Percentiles rank a stretch among this genome's conserved stretches.
Conservation (phyloP, 192 early-diverging fungal species). For the Coemansia sp. region DNA sequence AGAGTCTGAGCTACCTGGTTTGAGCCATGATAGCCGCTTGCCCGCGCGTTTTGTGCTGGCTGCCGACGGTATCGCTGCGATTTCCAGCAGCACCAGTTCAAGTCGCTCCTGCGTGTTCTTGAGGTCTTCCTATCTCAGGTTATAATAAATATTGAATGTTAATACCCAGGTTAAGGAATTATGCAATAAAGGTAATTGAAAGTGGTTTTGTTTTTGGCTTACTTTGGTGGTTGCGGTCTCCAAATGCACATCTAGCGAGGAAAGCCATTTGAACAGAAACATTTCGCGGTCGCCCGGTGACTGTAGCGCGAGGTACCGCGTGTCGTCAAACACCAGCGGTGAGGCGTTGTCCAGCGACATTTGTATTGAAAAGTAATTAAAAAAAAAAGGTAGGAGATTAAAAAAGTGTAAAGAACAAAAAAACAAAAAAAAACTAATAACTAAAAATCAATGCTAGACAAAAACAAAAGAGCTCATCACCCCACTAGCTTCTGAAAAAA, state of each 20-base stretch:
- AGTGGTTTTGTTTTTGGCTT: neutral
- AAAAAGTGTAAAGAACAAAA: neutral
- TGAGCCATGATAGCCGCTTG: conserved; percentile 72
- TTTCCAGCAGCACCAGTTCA: conserved; percentile 65
- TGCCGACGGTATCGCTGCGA: conserved; percentile 66
- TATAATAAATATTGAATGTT: neutral
- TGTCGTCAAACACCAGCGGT: conserved; percentile 57
- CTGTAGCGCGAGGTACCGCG: conserved; percentile 36
- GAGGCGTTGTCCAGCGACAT: neutral
- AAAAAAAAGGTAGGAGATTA: neutral
- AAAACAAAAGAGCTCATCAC: neutral
- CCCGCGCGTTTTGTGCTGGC: conserved; percentile 60
- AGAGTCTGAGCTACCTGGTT: conserved; percentile 62
- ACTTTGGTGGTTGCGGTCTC: conserved; percentile 38
- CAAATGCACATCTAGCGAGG: conserved; percentile 73
- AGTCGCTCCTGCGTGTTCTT: conserved; percentile 60
- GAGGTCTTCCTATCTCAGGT: neutral
- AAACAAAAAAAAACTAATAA: neutral
- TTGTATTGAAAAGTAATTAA: neutral
- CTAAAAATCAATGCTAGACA: neutral
- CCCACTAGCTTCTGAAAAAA: conserved; percentile 1
- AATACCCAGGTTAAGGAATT: neutral
- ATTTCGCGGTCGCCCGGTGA: conserved; percentile 73
- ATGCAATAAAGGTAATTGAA: too few relatives aligned
- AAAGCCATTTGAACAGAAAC: conserved; percentile 88